Conservation (phyloP, 2,329 filamentous ascomycete genomes). For the Ophiostoma angusticollis region DNA sequence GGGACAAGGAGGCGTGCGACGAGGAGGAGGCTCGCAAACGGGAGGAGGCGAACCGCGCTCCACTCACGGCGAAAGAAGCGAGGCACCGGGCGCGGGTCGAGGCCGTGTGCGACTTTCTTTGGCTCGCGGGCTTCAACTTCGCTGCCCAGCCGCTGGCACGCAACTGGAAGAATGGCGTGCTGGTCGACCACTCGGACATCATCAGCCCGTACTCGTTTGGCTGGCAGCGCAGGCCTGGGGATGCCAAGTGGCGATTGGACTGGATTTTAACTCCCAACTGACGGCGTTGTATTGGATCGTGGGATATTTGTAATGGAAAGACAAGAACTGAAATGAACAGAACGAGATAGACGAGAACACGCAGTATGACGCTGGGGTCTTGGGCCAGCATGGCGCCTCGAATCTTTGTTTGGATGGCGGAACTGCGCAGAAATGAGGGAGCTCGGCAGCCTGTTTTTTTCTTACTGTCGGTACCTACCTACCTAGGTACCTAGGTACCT, state of each 20-base stretch:
- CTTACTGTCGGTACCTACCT: no score
- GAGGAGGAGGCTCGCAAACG: background rate
- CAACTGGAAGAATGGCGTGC: constrained; percentile 2
- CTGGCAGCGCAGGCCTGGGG: background rate
- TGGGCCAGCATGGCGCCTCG: no score
- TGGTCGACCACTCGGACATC: constrained; percentile 1
- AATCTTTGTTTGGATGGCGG: no score
- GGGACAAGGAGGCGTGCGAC: no score
- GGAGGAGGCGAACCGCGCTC: background rate
- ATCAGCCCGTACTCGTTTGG: background rate
- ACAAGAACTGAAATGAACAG: no score
- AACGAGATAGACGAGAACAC: no score
- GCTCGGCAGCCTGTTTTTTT: no score
- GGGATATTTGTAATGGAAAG: no score
- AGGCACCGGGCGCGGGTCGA: background rate
- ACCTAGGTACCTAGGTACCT: no score
- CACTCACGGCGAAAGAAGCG: background rate
- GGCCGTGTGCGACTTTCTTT: constrained; percentile 1
- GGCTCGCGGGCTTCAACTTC: constrained; percentile 1
- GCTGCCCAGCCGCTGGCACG: background rate
- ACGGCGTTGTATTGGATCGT: no score
- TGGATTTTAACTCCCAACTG: background rate
- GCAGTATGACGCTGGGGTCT: no score
- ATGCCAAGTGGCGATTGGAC: background rate
- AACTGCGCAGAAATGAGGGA: no score